Evolutionary conservation across 1,139 yeast genomes (phyloP).

Genomic region (Yamadazyma songkhlaensis): DNA sequence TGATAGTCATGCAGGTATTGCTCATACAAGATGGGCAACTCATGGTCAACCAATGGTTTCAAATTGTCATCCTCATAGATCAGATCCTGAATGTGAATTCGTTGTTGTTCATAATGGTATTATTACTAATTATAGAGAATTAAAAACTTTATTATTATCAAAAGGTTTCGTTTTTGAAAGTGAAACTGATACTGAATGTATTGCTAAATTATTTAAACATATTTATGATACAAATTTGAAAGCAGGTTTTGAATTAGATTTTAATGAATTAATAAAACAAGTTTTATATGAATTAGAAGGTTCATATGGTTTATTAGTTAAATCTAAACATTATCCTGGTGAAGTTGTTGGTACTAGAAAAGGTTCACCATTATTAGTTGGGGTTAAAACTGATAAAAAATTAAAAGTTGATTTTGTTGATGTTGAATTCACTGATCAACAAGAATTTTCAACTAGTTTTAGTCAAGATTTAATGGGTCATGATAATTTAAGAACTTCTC

Average conservation of each 20-base stretch:
- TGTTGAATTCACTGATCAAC: conserved; percentile 83
- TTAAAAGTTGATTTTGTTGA: conserved; percentile 98
- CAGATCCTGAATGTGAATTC: conserved; percentile 80
- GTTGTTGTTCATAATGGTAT: conserved; percentile 97
- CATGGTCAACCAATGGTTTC: conserved; percentile 87
- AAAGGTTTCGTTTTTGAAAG: conserved; percentile 86
- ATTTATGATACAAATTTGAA: conserved; percentile 76
- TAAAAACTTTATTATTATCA: conserved; percentile 72
- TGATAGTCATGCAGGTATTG: conserved; percentile 91
- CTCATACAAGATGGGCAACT: conserved; percentile 99
- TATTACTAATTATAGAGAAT: conserved; percentile 90
- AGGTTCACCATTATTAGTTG: conserved; percentile 96
- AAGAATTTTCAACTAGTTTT: conserved; percentile 9
- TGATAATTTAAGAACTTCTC: conserved; percentile 75
- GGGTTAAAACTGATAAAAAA: conserved; percentile 93
- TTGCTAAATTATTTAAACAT: conserved; percentile 92
- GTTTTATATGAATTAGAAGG: conserved; percentile 95
- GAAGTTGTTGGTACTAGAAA: conserved; percentile 97
- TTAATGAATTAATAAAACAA: conserved; percentile 88
- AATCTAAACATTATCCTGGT: conserved; percentile 89
- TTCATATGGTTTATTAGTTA: conserved; percentile 93
- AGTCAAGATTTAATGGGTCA: conserved; percentile 23
- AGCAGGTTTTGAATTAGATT: conserved; percentile 55
- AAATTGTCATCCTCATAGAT: conserved; percentile 96
- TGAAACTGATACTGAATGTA: conserved; percentile 97